A percentile compares a stretch with the other conserved stretches of the same genome.
phyloP scores from a whole-genome alignment of 306 rosid species.

The Medicago ruthenica region DNA sequence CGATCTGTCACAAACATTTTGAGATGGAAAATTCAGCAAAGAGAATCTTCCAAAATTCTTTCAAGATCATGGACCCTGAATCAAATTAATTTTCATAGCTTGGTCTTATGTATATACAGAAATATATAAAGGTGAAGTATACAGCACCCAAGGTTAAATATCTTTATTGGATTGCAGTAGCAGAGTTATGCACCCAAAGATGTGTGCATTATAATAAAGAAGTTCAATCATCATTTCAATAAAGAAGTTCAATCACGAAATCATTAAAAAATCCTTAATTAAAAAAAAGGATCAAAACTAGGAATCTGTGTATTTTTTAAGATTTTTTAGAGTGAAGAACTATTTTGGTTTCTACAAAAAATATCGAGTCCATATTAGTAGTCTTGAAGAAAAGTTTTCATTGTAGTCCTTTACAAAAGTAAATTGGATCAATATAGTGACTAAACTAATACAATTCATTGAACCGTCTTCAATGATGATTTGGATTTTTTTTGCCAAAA shows the following conservation, averaged over 20 bases:
- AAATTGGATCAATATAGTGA: no score
- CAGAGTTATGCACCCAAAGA: background rate
- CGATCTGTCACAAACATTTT: slow-evolving; percentile 37
- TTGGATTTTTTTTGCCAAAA: no score
- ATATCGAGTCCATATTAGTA: no score
- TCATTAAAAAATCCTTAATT: background rate
- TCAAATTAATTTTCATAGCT: background rate
- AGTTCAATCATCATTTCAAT: background rate
- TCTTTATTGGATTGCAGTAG: background rate
- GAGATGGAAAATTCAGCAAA: slow-evolving; percentile 20
- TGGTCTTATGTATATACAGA: background rate
- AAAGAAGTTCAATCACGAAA: background rate
- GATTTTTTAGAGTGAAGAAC: no score
- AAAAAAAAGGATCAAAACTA: background rate
- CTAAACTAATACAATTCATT: no score
- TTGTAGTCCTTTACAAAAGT: no score
- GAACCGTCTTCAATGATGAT: no score
- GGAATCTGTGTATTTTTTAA: background rate
- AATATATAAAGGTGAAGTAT: background rate
- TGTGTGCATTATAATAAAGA: background rate
- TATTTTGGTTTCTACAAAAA: no score
- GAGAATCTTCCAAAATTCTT: slow-evolving; percentile 58
- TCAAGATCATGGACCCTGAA: slow-evolving; percentile 28
- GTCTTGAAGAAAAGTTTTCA: no score
- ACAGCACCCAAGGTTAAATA: background rate